Evolutionary conservation across 257 asterid species (phyloP).

Genomic region (Fraxinus anomala): DNA sequence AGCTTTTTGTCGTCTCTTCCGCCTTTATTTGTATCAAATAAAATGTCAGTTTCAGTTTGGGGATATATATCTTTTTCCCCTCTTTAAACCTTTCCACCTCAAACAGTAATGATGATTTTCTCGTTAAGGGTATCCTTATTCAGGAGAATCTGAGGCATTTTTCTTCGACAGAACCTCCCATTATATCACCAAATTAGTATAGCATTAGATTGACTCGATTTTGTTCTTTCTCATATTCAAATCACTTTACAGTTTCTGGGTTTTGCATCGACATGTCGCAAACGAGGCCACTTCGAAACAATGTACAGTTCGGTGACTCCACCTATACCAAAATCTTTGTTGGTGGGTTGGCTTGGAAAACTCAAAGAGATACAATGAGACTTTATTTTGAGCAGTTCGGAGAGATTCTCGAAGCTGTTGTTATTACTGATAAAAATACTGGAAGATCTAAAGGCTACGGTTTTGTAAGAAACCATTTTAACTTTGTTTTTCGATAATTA

Average conservation of each 20-base stretch:
- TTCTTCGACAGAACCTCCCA: no score
- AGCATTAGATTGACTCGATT: neutral
- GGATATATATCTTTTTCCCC: no score
- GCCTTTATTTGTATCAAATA: no score
- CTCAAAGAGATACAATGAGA: constrained; percentile 86
- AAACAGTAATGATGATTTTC: neutral
- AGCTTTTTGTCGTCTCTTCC: no score
- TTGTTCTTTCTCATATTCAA: neutral
- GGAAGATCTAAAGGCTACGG: no score
- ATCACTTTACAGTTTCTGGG: neutral
- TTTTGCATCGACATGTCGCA: neutral
- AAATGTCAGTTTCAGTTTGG: no score
- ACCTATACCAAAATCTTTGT: constrained; percentile 69
- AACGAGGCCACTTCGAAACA: neutral
- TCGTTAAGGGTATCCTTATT: neutral
- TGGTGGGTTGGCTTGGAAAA: constrained; percentile 98
- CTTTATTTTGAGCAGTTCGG: constrained; percentile 90
- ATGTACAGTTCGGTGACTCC: no score
- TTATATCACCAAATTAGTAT: neutral
- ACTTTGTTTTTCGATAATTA: no score
- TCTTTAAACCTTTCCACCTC: no score
- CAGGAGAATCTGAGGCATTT: neutral
- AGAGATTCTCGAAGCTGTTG: constrained; percentile 49
- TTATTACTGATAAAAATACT: no score
- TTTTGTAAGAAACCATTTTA: no score